Percentiles rank a stretch among this genome's conserved stretches.
Conservation (phyloP, 768 basidiomycete species). For the Lactifluus hygrophoroides region DNA sequence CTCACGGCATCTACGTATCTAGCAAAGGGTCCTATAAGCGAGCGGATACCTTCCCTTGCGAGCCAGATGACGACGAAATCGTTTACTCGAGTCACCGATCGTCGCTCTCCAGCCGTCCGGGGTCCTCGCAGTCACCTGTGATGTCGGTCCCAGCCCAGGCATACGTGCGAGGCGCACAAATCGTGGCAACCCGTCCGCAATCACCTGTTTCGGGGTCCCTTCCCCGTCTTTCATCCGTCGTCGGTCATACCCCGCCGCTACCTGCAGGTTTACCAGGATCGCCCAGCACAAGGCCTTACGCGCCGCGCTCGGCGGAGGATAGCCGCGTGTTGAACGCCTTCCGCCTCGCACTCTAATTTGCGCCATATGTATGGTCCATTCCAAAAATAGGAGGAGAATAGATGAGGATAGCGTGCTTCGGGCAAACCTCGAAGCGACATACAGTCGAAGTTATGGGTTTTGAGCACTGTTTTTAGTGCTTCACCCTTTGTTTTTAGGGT, state of each 20-base stretch:
- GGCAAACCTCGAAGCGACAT: background rate
- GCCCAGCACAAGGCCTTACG: slow-evolving; percentile 21
- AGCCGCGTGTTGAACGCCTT: slow-evolving; percentile 30
- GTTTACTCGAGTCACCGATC: slow-evolving; percentile 19
- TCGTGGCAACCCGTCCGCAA: slow-evolving; percentile 3
- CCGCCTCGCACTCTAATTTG: slow-evolving; percentile 26
- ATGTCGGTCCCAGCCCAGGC: slow-evolving; percentile 5
- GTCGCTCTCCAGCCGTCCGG: slow-evolving; percentile 8
- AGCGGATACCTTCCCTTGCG: slow-evolving; percentile 24
- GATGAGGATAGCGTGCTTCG: background rate
- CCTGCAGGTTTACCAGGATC: slow-evolving; percentile 15
- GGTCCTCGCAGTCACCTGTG: slow-evolving; percentile 11
- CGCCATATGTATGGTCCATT: background rate
- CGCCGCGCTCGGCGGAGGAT: slow-evolving; percentile 29
- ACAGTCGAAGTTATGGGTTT: background rate
- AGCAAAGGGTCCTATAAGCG: slow-evolving; percentile 39
- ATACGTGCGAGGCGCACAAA: slow-evolving; percentile 1
- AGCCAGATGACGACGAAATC: slow-evolving; percentile 24
- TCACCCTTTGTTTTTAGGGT: slow-evolving; percentile 1
- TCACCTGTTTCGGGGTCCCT: slow-evolving; percentile 12
- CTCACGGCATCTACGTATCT: slow-evolving; percentile 64
- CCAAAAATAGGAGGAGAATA: slow-evolving; percentile 1
- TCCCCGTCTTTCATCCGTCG: slow-evolving; percentile 18
- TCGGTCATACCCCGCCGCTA: slow-evolving; percentile 11
- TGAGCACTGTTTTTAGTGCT: background rate